Percentiles rank a stretch among this genome's conserved stretches.
These are phyloP conservation scores for Heritiera littoralis DNA, from an alignment of 345 rosid species.

Conservation along the genomic window DNA sequence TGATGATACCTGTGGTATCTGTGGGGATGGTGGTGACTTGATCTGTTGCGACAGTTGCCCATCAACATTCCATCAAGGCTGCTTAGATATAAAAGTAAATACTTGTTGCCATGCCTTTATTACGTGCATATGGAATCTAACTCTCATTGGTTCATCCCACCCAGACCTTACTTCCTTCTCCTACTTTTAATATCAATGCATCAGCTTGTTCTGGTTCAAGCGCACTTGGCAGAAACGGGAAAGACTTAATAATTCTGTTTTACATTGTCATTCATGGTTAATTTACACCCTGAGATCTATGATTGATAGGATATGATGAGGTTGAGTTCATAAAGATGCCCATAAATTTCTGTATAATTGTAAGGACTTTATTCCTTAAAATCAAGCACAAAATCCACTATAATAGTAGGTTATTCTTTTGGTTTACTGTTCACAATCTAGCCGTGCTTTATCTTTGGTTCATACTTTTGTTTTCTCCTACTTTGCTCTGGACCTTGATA, in stretches of 20 bases:
- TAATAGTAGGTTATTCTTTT: not conserved
- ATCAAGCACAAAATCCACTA: not conserved
- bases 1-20: slow-evolving; percentile 93
- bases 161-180: not conserved
- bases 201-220: not conserved
- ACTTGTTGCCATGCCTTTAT: not conserved
- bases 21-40: slow-evolving; percentile 97
- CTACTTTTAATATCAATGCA: not conserved
- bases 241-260: not conserved
- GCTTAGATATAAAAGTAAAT: slow-evolving; percentile 70
- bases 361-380: too few relatives aligned
- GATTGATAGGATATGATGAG: not conserved
- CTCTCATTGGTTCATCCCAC: not conserved
- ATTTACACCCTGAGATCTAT: not conserved
- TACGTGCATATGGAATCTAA: not conserved
- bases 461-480: slow-evolving; percentile 1
- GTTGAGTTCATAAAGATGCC: not conserved
- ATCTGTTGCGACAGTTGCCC: slow-evolving; percentile 95
- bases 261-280: not conserved
- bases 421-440: not conserved
- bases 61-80: slow-evolving; percentile 89
- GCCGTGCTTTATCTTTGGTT: not conserved
- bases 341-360: too few relatives aligned
- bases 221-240: not conserved
- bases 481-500: not conserved